These are phyloP conservation scores for Leishmania arabica DNA, from an alignment of 208 protist genomes.

Conservation along the genomic window DNA sequence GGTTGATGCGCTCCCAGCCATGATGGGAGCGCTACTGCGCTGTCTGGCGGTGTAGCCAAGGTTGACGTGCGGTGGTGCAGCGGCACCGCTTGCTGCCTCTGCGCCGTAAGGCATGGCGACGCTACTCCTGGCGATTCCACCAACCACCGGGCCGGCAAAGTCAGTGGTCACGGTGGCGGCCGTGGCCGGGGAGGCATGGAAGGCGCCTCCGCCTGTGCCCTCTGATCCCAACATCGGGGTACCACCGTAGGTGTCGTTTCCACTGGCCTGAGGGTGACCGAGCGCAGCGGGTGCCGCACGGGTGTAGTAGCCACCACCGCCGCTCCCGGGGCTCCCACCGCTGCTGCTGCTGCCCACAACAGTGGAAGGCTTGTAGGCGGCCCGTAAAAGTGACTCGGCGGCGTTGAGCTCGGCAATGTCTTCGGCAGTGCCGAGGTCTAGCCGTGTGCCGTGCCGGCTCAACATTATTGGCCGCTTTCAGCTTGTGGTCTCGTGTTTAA, in stretches of 20 bases:
- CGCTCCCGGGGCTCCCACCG: not conserved
- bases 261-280: not conserved
- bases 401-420: conserved; percentile 79
- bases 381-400: conserved; percentile 36
- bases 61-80: conserved; percentile 24
- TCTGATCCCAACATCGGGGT: not conserved
- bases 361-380: conserved; percentile 14
- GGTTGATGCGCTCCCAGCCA: not conserved
- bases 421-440: conserved; percentile 79
- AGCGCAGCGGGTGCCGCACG: not conserved
- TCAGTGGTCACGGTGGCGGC: not conserved
- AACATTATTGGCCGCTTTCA: conserved; percentile 36
- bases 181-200: not conserved
- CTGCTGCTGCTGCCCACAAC: conserved; percentile 3
- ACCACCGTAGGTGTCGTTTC: not conserved
- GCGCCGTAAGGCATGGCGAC: not conserved
- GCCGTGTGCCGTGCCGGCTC: conserved; percentile 69
- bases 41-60: conserved; percentile 14
- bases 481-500: not conserved
- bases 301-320: not conserved
- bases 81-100: not conserved
- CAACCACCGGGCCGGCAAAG: not conserved
- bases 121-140: not conserved
- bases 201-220: not conserved
- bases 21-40: not conserved